Percentiles rank a stretch among this genome's conserved stretches.
These are phyloP conservation scores for Flaveria linearis DNA, from an alignment of 129 eudicot genomes.

Conservation along the genomic window DNA sequence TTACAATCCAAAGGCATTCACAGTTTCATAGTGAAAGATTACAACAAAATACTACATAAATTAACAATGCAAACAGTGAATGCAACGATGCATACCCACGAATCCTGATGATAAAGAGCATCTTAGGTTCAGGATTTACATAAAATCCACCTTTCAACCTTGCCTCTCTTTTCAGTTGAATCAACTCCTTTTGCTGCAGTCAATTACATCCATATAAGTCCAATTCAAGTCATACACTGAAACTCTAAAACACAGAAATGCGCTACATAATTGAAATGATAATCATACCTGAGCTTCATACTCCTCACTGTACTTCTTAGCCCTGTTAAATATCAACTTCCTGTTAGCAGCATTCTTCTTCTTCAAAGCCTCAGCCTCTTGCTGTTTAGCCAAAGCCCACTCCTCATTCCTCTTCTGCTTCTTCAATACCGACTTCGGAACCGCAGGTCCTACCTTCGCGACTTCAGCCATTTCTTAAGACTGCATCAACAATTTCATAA, in stretches of 20 bases:
- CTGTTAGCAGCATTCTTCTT: conserved; percentile 64
- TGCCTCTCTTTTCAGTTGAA: conserved; percentile 80
- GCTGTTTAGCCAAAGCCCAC: conserved; percentile 70
- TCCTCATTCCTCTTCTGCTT: conserved; percentile 85
- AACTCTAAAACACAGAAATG: neutral
- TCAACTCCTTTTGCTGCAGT: conserved; percentile 60
- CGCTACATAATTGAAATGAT: neutral
- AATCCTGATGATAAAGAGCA: conserved; percentile 68
- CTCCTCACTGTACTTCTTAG: conserved; percentile 59
- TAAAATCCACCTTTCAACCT: conserved; percentile 91
- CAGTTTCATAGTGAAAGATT: neutral
- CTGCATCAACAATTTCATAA: conserved; percentile 22
- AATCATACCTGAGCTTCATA: conserved; percentile 56
- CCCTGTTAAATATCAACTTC: conserved; percentile 64
- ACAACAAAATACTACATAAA: neutral
- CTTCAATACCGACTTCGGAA: conserved; percentile 73
- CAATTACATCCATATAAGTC: too few species aligned
- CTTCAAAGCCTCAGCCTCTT: conserved; percentile 48
- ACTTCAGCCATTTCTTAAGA: conserved; percentile 60
- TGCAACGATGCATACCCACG: conserved; percentile 54
- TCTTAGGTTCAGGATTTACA: conserved; percentile 85
- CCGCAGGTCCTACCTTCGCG: conserved; percentile 44
- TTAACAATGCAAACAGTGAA: neutral
- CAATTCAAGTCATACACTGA: neutral
- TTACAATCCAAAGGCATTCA: neutral